phyloP scores from a whole-genome alignment of 352 stramenopile species.

The Phytophthora podocarpi region DNA sequence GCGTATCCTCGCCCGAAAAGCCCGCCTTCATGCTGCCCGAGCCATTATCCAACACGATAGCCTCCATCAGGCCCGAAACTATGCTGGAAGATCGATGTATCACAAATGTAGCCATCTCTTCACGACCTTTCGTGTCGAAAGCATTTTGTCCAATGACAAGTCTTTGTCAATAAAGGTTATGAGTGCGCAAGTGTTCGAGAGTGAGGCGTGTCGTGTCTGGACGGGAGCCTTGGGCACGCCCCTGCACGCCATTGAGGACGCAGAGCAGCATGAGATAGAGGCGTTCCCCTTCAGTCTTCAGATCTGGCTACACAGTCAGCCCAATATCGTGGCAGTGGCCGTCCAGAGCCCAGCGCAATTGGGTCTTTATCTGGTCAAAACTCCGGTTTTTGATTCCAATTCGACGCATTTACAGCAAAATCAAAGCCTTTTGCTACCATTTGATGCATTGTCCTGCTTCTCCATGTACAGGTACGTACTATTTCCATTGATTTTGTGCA shows the following conservation, averaged over 20 bases:
- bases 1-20: slow-evolving; percentile 86
- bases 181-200: slow-evolving; percentile 35
- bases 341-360: slow-evolving; percentile 4
- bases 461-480: slow-evolving; percentile 54
- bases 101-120: slow-evolving; percentile 30
- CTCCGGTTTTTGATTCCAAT: not conserved
- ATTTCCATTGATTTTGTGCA: not conserved
- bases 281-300: slow-evolving; percentile 29
- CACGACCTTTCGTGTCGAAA: slow-evolving; percentile 36
- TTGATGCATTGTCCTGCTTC: slow-evolving; percentile 36
- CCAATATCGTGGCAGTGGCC: not conserved
- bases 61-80: slow-evolving; percentile 44
- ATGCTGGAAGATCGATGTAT: slow-evolving; percentile 24
- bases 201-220: slow-evolving; percentile 50
- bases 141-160: slow-evolving; percentile 29
- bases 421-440: slow-evolving; percentile 38
- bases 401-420: slow-evolving; percentile 3
- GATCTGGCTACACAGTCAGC: slow-evolving; percentile 24
- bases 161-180: slow-evolving; percentile 4
- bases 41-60: slow-evolving; percentile 89
- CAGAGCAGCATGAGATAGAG: slow-evolving; percentile 35
- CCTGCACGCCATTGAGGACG: slow-evolving; percentile 36
- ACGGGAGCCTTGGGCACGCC: slow-evolving; percentile 33
- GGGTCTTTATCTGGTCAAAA: slow-evolving; percentile 34
- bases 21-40: slow-evolving; percentile 84